Evolutionary conservation across 345 rosid genomes (phyloP), one percentile per base, ranked within the genome.

Genomic region (Salix brachista): DNA sequence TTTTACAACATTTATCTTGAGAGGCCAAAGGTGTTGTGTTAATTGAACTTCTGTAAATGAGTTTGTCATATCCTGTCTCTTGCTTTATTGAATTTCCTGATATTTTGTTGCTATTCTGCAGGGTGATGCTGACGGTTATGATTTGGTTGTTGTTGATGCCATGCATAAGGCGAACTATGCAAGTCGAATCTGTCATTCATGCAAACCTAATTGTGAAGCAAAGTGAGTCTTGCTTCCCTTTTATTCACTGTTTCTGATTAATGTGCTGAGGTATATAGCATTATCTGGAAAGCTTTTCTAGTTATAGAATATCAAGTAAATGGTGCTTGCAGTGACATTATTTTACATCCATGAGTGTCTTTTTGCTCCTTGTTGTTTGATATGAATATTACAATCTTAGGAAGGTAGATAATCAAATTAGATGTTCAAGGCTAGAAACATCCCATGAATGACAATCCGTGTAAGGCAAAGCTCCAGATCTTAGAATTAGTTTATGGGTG

Each of bases 51-150:
- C 71, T 81, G 34, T 56, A 56, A 3, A 56, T 75, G 23, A 13
- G 50, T 42, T 76, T 69, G 30, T 77, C 34, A 60, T 28, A 39
- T 13, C 19, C 52, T 67, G 50, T 76, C 36, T 30, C 16, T 70
- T 80, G 54, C 28, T 70, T 76, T 71, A 61, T 79, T 50, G 66
- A 69, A 75, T 78, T 37, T 79, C 62, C 39, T 80, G 54, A 77
- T 82, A 75, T 60, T 69, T 30, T 81, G 70, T 69, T 80, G 67
- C 52, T 79, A 65, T 82, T 64, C 73, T 76, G 75, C 86, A 96
- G 99, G 99, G 99, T 81, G 99, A 96, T 81, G 97, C 98, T n/a
- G 98, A 89, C 87, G 99, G 99, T 52, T 96, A 92, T 84, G 99
- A 96, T 89, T 85, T 96, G 83, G 98, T 96, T 77, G 99, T 96